phyloP scores from a whole-genome alignment of 2,329 filamentous ascomycete genomes.

The Diaporthe australafricana region DNA sequence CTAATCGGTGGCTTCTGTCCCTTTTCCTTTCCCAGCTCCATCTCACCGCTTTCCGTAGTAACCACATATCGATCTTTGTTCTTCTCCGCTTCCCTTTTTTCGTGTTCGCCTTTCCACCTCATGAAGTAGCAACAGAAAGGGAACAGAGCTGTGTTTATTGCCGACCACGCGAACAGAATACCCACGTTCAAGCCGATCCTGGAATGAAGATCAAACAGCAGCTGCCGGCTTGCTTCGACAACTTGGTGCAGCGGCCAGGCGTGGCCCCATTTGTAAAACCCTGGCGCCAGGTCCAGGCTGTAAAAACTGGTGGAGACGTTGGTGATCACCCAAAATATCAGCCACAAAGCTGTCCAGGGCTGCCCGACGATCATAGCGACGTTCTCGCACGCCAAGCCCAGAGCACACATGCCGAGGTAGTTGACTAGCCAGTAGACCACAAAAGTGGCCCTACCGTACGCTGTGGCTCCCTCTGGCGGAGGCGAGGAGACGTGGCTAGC shows the following conservation, averaged over 20 bases:
- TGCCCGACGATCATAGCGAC: constrained; percentile 71
- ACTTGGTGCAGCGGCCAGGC: constrained; percentile 73
- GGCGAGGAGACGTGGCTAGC: constrained; percentile 54
- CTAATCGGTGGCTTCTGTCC: constrained; percentile 44
- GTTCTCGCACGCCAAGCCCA: constrained; percentile 74
- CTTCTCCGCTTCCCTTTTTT: constrained; percentile 42
- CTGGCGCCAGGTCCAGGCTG: constrained; percentile 66
- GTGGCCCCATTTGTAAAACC: constrained; percentile 72
- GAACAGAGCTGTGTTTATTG: constrained; percentile 64
- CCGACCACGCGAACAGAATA: constrained; percentile 68
- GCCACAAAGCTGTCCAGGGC: constrained; percentile 70
- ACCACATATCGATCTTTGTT: constrained; percentile 45
- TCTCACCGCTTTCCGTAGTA: constrained; percentile 41
- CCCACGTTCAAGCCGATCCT: constrained; percentile 71
- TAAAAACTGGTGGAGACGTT: constrained; percentile 73
- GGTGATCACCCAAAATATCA: constrained; percentile 76
- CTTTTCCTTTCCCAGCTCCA: constrained; percentile 44
- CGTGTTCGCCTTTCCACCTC: constrained; percentile 53
- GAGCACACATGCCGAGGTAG: constrained; percentile 70
- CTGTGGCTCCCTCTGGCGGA: constrained; percentile 59
- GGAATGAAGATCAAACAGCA: constrained; percentile 70
- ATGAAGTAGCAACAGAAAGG: constrained; percentile 59
- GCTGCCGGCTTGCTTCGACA: constrained; percentile 68
- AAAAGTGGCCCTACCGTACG: constrained; percentile 69
- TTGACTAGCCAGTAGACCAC: constrained; percentile 74